These are phyloP conservation scores for Myxozyma lipomycoides DNA, from an alignment of 805 yeast species.

Conservation along the genomic window DNA sequence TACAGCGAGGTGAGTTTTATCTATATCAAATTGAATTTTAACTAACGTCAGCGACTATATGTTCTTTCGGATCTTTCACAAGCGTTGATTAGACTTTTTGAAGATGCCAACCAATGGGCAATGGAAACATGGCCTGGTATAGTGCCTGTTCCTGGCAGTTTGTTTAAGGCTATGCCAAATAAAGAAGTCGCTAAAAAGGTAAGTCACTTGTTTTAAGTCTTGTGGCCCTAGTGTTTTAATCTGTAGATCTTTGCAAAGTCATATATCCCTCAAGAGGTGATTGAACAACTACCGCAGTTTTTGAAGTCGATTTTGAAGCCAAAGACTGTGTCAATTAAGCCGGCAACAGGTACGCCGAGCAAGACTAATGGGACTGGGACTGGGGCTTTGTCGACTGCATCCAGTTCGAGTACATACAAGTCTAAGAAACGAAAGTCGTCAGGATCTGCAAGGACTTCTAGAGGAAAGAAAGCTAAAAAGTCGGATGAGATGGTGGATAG, in stretches of 20 bases:
- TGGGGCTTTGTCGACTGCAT: no score
- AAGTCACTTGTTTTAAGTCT: no score
- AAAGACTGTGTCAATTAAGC: no score
- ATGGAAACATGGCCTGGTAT: conserved; percentile 81
- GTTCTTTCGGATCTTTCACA: conserved; percentile 71
- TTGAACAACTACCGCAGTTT: conserved; percentile 24
- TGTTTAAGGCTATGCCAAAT: conserved; percentile 59
- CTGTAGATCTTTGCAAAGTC: conserved; percentile 47
- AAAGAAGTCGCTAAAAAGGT: conserved; percentile 55
- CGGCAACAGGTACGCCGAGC: not conserved
- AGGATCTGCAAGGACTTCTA: no score
- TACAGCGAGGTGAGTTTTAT: conserved; percentile 32
- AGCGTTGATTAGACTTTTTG: conserved; percentile 54
- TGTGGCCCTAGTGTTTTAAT: no score
- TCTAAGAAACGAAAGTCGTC: no score
- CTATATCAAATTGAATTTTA: not conserved
- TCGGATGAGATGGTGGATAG: no score
- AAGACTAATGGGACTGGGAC: not conserved
- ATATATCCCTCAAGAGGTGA: conserved; percentile 50
- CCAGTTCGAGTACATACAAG: no score
- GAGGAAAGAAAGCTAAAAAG: no score
- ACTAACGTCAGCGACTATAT: conserved; percentile 46
- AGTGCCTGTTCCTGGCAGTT: conserved; percentile 62
- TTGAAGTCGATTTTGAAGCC: not conserved
- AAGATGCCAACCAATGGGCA: conserved; percentile 61